Percentiles rank a stretch among this genome's conserved stretches.
Conservation (phyloP, 1,284 basidiomycete species). For the Sanghuangporus sanghuang region DNA sequence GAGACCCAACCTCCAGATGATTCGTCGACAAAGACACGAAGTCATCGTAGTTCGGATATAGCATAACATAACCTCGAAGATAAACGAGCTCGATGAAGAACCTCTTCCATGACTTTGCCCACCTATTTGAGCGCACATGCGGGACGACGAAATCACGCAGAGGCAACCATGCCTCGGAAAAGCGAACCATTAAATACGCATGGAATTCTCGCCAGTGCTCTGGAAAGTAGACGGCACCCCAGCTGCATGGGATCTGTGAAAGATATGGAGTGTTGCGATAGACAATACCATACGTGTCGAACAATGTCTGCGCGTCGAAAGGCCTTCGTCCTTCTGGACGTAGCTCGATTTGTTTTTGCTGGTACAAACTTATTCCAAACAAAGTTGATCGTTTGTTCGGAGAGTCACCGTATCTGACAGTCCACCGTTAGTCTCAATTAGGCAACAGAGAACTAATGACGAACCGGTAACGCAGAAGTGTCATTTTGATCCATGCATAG, state of each 20-base stretch:
- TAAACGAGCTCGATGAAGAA: conserved; percentile 82
- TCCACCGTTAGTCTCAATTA: background rate
- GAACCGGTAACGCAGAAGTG: conserved; percentile 68
- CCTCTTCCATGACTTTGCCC: conserved; percentile 81
- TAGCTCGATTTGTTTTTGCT: conserved; percentile 75
- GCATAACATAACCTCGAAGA: conserved; percentile 77
- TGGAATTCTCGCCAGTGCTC: conserved; percentile 84
- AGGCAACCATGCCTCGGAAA: conserved; percentile 42
- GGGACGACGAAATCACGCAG: conserved; percentile 54
- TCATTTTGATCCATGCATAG: conserved; percentile 79
- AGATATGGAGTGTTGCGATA: conserved; percentile 64
- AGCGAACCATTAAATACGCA: conserved; percentile 61
- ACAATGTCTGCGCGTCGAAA: conserved; percentile 60
- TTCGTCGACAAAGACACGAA: conserved; percentile 78
- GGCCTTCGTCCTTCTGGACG: conserved; percentile 58
- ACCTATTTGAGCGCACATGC: conserved; percentile 69
- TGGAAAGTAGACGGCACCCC: conserved; percentile 88
- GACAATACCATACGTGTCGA: conserved; percentile 37
- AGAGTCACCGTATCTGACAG: conserved; percentile 47
- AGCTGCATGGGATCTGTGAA: conserved; percentile 81
- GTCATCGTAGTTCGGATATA: conserved; percentile 75
- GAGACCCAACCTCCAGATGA: conserved; percentile 76
- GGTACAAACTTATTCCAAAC: conserved; percentile 79
- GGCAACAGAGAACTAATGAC: conserved; percentile 15
- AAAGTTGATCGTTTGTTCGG: conserved; percentile 39